Evolutionary conservation across 2,329 filamentous ascomycete genomes (phyloP), one percentile per base, ranked within the genome.

Genomic region (Neonectria hederae): DNA sequence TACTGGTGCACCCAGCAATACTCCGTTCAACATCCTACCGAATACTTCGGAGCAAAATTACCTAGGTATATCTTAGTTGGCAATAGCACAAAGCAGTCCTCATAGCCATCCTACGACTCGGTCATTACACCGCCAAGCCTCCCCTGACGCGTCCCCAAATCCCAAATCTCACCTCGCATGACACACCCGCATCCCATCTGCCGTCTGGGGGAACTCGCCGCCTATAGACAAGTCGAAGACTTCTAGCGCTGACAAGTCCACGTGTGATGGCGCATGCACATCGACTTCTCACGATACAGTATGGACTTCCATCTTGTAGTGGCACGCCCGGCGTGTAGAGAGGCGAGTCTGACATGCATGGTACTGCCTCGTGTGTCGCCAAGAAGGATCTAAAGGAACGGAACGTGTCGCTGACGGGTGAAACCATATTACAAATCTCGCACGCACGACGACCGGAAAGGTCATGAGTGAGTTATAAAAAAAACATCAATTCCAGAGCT

Each of bases 301-400:
- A 17, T 24, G 42, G 21, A 38, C 14, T 38, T 17, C 21, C 11
- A 21, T 45, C 21, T 13, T 21, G 10, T 11, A 10, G 21, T 14
- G 21, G 42, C 42, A 45, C 42, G 5, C 42, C 19, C 21, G 5
- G 42, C 24, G 42, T 45, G 21, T 14, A 11, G 13, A n/a, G 17
- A 38, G 13, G 5, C 4, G 21, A 5, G 57, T 60, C 49, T 54
- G 49, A 52, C 56, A 59, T 48, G 28, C 54, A 57, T 49, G 45
- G 30, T 38, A 51, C 38, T 28, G 11, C 24, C 11, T 13, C 7
- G 21, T 48, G 21, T 48, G 17, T 48, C 28, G 48, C 56, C 38
- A 59, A 59, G 48, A 46, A 46, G n/a, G 48, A 53, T 21, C 19
- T 26, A 19, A 49, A 35, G 56, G 4, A 17, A 53, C 21, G 54